Percentiles rank a stretch among this genome's conserved stretches.
phyloP scores from a whole-genome alignment of 192 early-diverging fungal genomes.

The Chytriomyces hyalinus region DNA sequence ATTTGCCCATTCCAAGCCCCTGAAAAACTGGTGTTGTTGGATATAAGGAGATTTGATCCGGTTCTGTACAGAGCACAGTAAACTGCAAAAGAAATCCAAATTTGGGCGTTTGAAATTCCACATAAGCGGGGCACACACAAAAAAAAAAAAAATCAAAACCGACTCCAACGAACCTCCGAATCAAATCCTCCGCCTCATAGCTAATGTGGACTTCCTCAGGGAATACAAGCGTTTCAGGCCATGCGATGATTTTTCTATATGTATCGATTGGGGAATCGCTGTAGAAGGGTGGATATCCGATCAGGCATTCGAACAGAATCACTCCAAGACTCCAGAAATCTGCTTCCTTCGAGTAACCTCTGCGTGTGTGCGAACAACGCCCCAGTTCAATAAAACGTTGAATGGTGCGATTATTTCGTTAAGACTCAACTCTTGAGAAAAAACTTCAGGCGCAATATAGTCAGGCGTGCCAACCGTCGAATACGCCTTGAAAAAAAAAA shows the following conservation, averaged over 20 bases:
- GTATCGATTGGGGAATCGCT: constrained; percentile 94
- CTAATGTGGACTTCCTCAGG: constrained; percentile 93
- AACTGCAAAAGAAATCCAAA: constrained; percentile 35
- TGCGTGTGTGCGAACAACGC: constrained; percentile 56
- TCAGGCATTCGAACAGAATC: constrained; percentile 99
- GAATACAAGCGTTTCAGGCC: constrained; percentile 87
- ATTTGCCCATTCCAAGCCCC: constrained; percentile 87
- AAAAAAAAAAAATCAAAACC: background rate
- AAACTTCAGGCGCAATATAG: constrained; percentile 92
- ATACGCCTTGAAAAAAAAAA: constrained; percentile 68
- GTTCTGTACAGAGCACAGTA: constrained; percentile 86
- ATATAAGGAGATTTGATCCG: constrained; percentile 88
- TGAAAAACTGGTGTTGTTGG: constrained; percentile 93
- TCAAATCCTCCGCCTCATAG: constrained; percentile 89
- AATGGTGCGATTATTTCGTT: background rate
- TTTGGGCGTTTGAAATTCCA: background rate
- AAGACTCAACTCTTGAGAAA: constrained; percentile 34
- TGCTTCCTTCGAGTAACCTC: constrained; percentile 94
- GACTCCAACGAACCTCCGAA: constrained; percentile 67
- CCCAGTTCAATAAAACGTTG: constrained; percentile 66
- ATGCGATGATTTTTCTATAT: constrained; percentile 97
- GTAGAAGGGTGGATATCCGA: constrained; percentile 98
- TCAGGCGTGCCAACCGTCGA: constrained; percentile 99
- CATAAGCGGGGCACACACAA: background rate
- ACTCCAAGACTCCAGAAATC: constrained; percentile 99